Evolutionary conservation across 164 flowering plant species (phyloP), one percentile per base, ranked within the genome.

Genomic region (Umbilicus rupestris): DNA sequence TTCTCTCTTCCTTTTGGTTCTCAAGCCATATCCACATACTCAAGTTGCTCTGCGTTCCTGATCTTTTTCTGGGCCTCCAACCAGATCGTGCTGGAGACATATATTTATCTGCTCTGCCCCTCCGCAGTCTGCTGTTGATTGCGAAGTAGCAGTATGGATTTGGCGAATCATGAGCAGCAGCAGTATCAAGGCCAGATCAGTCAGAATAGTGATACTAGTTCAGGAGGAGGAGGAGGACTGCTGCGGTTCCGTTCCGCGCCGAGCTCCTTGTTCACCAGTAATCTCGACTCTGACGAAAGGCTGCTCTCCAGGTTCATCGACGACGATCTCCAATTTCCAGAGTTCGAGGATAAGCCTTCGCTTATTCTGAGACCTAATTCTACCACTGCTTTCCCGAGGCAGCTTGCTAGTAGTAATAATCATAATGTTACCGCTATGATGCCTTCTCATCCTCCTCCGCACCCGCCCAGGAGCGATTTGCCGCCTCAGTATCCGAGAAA

Each of bases 401-500:
- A 47, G 17, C 28, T 7, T 59, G 35, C 12, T 28, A 29, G 30
- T 58, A 58, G 24, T 14, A 22, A 29, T 44, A 42, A 37, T n/a
- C 19, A 15, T 6, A 26, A 39, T 42, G 19, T 30, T 47, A 39
- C 26, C 39, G 28, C 12, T 26, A 31, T 49, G 39, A 65, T 15
- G 37, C 19, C 47, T 17, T 45, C 20, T 41, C 72, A 30, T 19
- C 64, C 31, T 29, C 68, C 31, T 26, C 69, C 5, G 46, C 71
- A 26, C 69, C 42, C 45, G 33, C 66, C 31, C n/a, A 14, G 33
- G 52, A 74, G 37, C 15, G 82, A 76, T 62, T 69, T 84, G 74
- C 87, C 84, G 39, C 87, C 87, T 50, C 83, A 80, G 64, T 84
- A 81, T 67, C 85, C 88, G 41, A 77, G 84, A 65, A 59, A 58